A percentile compares a stretch with the other conserved stretches of the same genome.
phyloP scores from a whole-genome alignment of 805 yeast species.

The Teunomyces lycoperdinae region DNA sequence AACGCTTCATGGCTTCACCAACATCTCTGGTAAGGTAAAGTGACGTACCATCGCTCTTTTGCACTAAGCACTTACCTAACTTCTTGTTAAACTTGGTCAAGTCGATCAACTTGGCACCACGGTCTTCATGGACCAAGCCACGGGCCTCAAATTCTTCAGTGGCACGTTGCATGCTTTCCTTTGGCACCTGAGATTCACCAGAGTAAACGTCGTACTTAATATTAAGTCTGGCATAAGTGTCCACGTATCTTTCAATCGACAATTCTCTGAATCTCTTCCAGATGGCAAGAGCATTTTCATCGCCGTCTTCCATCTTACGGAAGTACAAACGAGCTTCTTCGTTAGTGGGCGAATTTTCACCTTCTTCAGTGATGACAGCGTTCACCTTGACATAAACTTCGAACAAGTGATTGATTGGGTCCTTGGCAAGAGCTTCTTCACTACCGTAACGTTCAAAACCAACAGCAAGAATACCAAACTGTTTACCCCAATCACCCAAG shows the following conservation, averaged over 20 bases:
- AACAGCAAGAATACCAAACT: constrained; percentile 92
- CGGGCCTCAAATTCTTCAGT: constrained; percentile 60
- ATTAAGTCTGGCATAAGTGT: constrained; percentile 88
- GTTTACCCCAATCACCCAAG: constrained; percentile 99
- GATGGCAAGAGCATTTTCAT: constrained; percentile 65
- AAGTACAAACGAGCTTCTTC: constrained; percentile 85
- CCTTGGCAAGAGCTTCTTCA: constrained; percentile 63
- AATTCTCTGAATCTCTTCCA: constrained; percentile 92
- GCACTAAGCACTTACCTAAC: constrained; percentile 87
- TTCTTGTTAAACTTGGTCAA: constrained; percentile 83
- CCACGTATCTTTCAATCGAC: constrained; percentile 80
- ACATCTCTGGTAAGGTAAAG: constrained; percentile 93
- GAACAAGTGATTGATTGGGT: constrained; percentile 93
- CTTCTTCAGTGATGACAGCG: constrained; percentile 66
- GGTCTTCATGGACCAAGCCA: constrained; percentile 76
- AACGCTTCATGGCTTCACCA: constrained; percentile 93
- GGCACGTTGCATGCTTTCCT: constrained; percentile 66
- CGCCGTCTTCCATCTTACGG: constrained; percentile 92
- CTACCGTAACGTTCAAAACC: constrained; percentile 86
- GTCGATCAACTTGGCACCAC: constrained; percentile 88
- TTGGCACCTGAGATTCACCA: constrained; percentile 93
- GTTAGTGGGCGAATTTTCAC: constrained; percentile 59
- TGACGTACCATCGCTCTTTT: constrained; percentile 94
- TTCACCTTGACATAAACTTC: constrained; percentile 90
- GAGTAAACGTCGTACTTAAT: constrained; percentile 85